Percentiles rank a stretch among this genome's conserved stretches.
These are phyloP conservation scores for Penicillium freii DNA, from an alignment of 2,329 filamentous ascomycete species.

Conservation along the genomic window DNA sequence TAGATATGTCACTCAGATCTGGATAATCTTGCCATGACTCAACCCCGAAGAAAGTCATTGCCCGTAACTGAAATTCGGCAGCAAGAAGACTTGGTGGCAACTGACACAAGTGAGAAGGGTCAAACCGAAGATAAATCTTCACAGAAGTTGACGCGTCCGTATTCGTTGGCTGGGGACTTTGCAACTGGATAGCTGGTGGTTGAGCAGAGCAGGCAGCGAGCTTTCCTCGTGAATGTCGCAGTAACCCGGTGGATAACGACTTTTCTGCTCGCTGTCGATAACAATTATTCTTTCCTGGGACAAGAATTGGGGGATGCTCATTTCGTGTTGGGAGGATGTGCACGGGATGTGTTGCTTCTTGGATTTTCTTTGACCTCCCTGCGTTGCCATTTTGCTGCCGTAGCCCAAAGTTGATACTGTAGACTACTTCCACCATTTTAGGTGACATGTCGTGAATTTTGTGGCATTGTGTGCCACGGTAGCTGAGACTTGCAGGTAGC, in stretches of 20 bases:
- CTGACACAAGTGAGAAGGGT: background rate
- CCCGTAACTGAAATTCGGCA: constrained; percentile 10
- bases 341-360: constrained; percentile 11
- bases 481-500: too few species aligned
- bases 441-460: constrained; percentile 9
- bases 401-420: constrained; percentile 9
- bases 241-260: constrained; percentile 3
- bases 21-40: constrained; percentile 16
- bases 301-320: constrained; percentile 12
- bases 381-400: background rate
- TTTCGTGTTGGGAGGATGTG: constrained; percentile 7
- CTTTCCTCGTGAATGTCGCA: constrained; percentile 2
- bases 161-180: background rate
- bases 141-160: background rate
- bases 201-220: constrained; percentile 3
- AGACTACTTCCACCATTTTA: background rate
- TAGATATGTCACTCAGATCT: constrained; percentile 3
- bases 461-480: background rate
- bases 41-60: constrained; percentile 16
- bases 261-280: constrained; percentile 7
- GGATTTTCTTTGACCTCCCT: background rate
- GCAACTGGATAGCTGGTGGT: constrained; percentile 6
- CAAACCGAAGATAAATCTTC: constrained; percentile 12
- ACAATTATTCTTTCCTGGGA: constrained; percentile 3
- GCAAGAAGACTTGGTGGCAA: constrained; percentile 6